Percentiles rank a stretch among this genome's conserved stretches.
These are phyloP conservation scores for Aphelidium insulamus DNA, from an alignment of 371 early-diverging fungal species.

Conservation along the genomic window DNA sequence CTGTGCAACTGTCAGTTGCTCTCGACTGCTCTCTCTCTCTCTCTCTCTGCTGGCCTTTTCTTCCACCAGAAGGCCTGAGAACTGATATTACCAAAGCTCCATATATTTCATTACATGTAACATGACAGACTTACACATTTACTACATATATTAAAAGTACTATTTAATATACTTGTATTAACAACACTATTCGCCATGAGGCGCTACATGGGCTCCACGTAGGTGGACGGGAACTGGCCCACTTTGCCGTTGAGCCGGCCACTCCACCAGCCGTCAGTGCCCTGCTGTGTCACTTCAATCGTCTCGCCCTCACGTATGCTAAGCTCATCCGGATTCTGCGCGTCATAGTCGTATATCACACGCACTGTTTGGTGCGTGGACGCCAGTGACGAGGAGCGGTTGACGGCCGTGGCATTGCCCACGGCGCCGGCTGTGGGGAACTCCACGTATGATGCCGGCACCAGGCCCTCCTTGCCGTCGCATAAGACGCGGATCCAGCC, in stretches of 20 bases:
- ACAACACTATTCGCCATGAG: too few relatives aligned
- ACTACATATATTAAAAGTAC: too few relatives aligned
- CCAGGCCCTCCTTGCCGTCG: slow-evolving; percentile 28
- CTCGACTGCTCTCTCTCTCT: too few relatives aligned
- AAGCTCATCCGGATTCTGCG: slow-evolving; percentile 49
- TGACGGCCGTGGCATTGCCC: not conserved
- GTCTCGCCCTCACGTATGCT: slow-evolving; percentile 37
- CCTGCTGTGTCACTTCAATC: slow-evolving; percentile 30
- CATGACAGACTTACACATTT: too few relatives aligned
- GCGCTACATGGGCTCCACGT: too few relatives aligned
- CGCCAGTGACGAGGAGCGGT: not conserved
- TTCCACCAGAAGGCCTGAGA: too few relatives aligned
- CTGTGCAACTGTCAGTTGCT: too few relatives aligned
- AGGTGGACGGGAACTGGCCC: slow-evolving; percentile 64
- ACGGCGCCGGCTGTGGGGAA: slow-evolving; percentile 7
- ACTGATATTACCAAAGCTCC: too few relatives aligned
- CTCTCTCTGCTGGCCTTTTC: too few relatives aligned
- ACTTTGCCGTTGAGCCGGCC: slow-evolving; percentile 33
- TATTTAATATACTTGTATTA: too few relatives aligned
- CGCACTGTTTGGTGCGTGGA: slow-evolving; percentile 16
- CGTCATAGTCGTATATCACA: slow-evolving; percentile 46
- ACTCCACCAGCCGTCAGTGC: slow-evolving; percentile 55
- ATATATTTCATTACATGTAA: too few relatives aligned
- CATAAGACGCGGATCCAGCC: slow-evolving; percentile 50
- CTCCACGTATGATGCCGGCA: slow-evolving; percentile 45